phyloP scores from a whole-genome alignment of 495 filamentous ascomycete species.

The Bathelium albidoporum region DNA sequence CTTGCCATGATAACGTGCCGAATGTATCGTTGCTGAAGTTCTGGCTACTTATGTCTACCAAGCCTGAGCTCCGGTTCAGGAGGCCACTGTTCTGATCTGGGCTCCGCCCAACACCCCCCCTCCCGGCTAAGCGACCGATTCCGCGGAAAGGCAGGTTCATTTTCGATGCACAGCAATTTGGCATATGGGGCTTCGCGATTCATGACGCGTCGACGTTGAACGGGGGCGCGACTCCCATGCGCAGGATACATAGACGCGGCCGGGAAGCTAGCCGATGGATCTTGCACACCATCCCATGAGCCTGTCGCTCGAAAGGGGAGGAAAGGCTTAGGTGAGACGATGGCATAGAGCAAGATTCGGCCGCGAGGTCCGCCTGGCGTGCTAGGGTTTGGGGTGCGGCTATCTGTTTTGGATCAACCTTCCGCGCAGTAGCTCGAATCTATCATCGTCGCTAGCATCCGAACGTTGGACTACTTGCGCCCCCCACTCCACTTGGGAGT shows the following conservation, averaged over 20 bases:
- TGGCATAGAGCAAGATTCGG: background rate
- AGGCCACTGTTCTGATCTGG: background rate
- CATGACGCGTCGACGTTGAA: conserved; percentile 5
- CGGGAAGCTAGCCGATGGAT: background rate
- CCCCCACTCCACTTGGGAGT: background rate
- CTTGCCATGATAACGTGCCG: background rate
- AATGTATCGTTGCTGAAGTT: background rate
- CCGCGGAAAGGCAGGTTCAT: background rate
- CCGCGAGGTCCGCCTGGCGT: background rate
- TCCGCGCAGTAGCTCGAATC: conserved; percentile 2
- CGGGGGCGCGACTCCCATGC: background rate
- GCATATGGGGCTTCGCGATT: conserved; percentile 2
- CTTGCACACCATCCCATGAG: background rate
- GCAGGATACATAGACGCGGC: background rate
- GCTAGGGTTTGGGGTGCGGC: background rate
- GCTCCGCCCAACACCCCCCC: background rate
- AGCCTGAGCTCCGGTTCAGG: background rate
- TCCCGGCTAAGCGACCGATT: background rate
- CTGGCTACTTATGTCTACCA: background rate
- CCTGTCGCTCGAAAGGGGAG: background rate
- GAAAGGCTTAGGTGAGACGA: background rate
- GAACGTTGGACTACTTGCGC: background rate
- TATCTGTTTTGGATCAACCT: conserved; percentile 2
- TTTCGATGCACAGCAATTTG: background rate
- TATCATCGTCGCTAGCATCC: conserved; percentile 3